Conservation (phyloP, 345 rosid genomes). For the Populus euphratica region DNA sequence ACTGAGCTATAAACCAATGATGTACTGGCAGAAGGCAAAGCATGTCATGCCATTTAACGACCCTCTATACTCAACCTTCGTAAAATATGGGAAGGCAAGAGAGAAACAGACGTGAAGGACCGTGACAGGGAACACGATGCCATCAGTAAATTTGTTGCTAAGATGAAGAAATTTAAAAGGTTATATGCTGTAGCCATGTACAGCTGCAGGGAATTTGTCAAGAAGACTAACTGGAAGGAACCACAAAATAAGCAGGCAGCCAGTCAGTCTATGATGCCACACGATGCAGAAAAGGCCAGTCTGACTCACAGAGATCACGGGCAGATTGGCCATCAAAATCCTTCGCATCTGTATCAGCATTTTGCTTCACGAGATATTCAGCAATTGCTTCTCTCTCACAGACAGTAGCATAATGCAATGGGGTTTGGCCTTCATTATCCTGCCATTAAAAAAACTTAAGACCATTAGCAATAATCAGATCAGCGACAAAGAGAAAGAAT, state of each 20-base stretch:
- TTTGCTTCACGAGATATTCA: conserved; percentile 67
- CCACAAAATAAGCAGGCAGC: not conserved
- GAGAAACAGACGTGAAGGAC: not conserved
- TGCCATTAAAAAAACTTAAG: conserved; percentile 18
- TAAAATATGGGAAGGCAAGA: not conserved
- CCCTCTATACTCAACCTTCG: not conserved
- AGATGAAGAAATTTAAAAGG: not conserved
- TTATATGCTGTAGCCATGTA: conserved; percentile 28
- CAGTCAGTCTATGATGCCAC: conserved; percentile 4
- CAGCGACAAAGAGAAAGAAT: not conserved
- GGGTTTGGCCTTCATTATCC: conserved; percentile 95
- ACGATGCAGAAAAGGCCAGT: conserved; percentile 69
- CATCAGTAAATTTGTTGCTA: not conserved
- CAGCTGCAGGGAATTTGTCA: conserved; percentile 28
- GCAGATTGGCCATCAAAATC: conserved; percentile 71
- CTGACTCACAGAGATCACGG: conserved; percentile 51
- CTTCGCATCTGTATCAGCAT: conserved; percentile 54
- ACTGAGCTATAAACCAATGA: not conserved
- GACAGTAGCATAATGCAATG: conserved; percentile 85
- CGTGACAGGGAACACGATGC: not conserved
- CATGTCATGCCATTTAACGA: not conserved
- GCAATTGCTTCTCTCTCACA: conserved; percentile 86
- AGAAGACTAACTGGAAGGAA: conserved; percentile 5
- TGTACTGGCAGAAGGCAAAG: not conserved
- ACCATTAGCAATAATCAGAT: conserved; percentile 4